phyloP scores from a whole-genome alignment of 2,329 filamentous ascomycete species.

The Epichloe uncinata region DNA sequence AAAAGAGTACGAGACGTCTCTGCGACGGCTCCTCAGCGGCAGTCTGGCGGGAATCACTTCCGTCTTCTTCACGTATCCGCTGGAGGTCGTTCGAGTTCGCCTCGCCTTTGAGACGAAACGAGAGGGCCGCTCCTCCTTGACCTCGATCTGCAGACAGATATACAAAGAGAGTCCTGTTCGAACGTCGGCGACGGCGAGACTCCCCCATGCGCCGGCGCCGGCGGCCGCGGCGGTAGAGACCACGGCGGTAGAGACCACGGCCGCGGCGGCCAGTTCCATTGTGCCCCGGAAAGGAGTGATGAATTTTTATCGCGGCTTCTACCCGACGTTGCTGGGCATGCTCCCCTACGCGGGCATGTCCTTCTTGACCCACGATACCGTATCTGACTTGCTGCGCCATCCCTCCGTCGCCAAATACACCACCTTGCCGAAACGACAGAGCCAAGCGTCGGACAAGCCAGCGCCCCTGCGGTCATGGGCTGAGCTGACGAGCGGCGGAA shows the following conservation, averaged over 20 bases:
- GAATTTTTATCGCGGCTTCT: constrained; percentile 95
- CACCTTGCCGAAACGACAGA: constrained; percentile 50
- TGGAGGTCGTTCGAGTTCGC: constrained; percentile 86
- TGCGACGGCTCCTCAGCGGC: constrained; percentile 62
- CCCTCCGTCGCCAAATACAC: constrained; percentile 58
- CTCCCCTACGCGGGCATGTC: constrained; percentile 91
- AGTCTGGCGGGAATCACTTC: constrained; percentile 72
- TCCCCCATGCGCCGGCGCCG: constrained; percentile 15
- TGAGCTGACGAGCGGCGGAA: constrained; percentile 69
- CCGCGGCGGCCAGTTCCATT: constrained; percentile 29
- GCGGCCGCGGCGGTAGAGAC: no score
- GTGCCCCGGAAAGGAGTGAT: constrained; percentile 53
- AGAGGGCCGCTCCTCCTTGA: constrained; percentile 54
- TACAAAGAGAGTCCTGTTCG: constrained; percentile 58
- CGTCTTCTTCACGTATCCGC: constrained; percentile 90
- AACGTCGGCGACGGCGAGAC: constrained; percentile 16
- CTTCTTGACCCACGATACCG: constrained; percentile 88
- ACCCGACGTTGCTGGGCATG: constrained; percentile 85
- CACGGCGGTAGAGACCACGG: no score
- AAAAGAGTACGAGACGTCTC: constrained; percentile 62
- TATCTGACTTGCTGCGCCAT: constrained; percentile 68
- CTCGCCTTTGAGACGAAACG: constrained; percentile 87
- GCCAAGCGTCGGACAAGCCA: constrained; percentile 44
- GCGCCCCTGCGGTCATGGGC: constrained; percentile 72
- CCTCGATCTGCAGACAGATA: constrained; percentile 72